Evolutionary conservation across 768 basidiomycete genomes (phyloP), one percentile per base, ranked within the genome.

Genomic region (Russula sp.): DNA sequence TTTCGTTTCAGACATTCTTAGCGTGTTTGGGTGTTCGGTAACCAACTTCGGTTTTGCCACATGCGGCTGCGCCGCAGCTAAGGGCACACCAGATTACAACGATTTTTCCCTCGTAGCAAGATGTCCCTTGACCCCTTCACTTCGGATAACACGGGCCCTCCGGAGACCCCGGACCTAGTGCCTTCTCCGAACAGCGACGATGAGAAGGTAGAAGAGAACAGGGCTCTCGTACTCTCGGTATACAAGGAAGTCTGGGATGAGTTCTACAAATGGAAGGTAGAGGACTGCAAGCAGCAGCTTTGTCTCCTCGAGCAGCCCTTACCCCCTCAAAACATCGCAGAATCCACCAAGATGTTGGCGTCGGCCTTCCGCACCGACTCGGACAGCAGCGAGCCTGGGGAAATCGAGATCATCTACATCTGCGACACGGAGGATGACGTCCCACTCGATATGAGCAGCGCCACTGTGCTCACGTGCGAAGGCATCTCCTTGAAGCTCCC

Each of bases 161-260:
- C 22, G 30, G 26, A 8, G 55, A 57, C 48, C 42, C 34, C 40
- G 5, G 64, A 34, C 42, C 48, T 20, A 24, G 53, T 42, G 26
- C 34, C 57, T 5, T 26, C 49, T 30, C 13, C 30, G 22, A 16
- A 28, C 48, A 26, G 40, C 11, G 34, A 6, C 8, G 57, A 56
- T 14, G 55, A 63, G 28, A 20, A 50, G 26, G 16, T n/a, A 24
- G 13, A 49, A 10, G 56, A 46, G 26, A 42, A 36, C 59, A 50
- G 9, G 13, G 36, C 30, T 30, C 63, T 65, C 7, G 53, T 34
- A 1, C 32, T 66, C 3, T 48, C 9, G 22, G 63, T 75, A 0
- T 72, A 70, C 65, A 28, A 64, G 13, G 54, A 69, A 24, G 71
- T 72, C 18, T 71, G 70, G 70, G 51, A 67, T 5, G 72, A 75